Base-by-base conservation (phyloP, 169 alveolate species). In the Plasmodium gallinaceum region DNA sequence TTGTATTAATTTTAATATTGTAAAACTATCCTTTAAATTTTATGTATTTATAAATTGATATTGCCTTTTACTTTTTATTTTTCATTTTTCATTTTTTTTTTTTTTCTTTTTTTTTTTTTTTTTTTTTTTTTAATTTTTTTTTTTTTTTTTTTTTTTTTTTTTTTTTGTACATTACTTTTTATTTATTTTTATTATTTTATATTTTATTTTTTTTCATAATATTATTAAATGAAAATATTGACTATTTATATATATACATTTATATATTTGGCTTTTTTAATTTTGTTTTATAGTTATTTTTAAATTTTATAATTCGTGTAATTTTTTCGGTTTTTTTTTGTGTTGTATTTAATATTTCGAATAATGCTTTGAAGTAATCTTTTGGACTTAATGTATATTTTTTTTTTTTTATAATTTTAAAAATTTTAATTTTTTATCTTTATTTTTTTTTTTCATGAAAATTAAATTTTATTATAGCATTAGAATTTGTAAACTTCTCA, bases 241-340 rank as follows among this genome's bases (percentile, higher is more conserved):
- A 54, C 16, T n/a, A 58, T 60, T 26, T 26, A 24, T 45, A 64
- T 66, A 26, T 80, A 18, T 66, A 61, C 39, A 57, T 45, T 20
- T 46, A 52, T 22, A 37, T 32, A 32, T 45, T 83, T 68, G 91
- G 83, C 91, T 43, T 83, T 58, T 83, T 83, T 72, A 83, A 83
- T 71, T 83, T 83, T 83, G 91, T 83, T 83, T 83, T 66, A 83
- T 83, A 18, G 61, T 83, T 83, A 73, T 80, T 80, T 66, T 80
- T 66, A 66, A 80, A 80, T 66, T 80, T 52, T 80, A 78, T 78
- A 62, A 61, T 61, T 61, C 68, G 74, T 66, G 74, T 26, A 75
- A 43, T 64, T 61, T 61, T 75, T 73, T 73, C 57, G 18, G 52
- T 61, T 75, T 75, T 48, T 76, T 76, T 62, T 76, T 46, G 61